A percentile compares a stretch with the other conserved stretches of the same genome.
These are phyloP conservation scores for Emmonsia crescens DNA, from an alignment of 2,329 filamentous ascomycete species.

Conservation along the genomic window DNA sequence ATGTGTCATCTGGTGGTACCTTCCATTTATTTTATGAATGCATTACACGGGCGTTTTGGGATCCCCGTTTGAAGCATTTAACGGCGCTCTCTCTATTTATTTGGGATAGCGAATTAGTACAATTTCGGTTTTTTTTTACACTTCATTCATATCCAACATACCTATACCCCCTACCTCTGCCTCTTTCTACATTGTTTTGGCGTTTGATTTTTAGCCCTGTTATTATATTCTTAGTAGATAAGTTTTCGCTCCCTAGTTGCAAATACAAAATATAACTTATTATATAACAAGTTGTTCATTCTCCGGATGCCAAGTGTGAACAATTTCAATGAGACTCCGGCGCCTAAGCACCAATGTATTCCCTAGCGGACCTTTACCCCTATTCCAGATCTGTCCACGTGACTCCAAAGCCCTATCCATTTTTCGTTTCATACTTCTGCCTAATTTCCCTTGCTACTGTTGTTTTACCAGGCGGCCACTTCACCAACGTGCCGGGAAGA, in stretches of 20 bases:
- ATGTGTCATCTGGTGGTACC: not conserved
- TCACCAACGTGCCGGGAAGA: too few species aligned
- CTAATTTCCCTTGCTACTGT: too few species aligned
- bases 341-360: too few species aligned
- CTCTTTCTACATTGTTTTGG: not conserved
- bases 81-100: not conserved
- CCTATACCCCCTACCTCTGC: not conserved
- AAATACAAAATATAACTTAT: conserved; percentile 14
- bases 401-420: conserved; percentile 25
- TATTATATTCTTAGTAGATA: not conserved
- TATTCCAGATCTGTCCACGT: conserved; percentile 27
- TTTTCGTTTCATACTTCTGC: conserved; percentile 16
- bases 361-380: too few species aligned
- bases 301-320: too few species aligned
- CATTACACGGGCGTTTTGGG: not conserved
- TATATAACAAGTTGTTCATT: too few species aligned
- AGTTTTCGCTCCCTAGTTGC: not conserved
- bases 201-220: not conserved
- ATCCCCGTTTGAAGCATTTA: not conserved
- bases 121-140: not conserved
- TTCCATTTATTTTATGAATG: not conserved
- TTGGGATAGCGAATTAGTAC: not conserved
- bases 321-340: too few species aligned
- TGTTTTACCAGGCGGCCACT: too few species aligned
- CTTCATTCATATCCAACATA: not conserved